phyloP scores from a whole-genome alignment of 208 protist genomes.

The Trypanosoma boissoni region DNA sequence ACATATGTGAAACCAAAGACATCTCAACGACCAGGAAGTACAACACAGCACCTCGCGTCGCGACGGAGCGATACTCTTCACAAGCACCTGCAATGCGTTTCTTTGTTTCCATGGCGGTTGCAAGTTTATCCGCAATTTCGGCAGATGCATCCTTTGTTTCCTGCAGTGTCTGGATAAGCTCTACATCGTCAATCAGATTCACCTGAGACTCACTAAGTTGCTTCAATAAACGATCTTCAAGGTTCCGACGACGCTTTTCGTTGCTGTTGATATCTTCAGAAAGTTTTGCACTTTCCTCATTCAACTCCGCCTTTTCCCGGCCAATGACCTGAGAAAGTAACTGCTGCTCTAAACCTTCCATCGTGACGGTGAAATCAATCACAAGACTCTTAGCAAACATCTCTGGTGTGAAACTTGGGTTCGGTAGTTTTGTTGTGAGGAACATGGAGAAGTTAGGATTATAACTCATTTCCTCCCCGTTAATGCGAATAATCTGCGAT shows the following conservation, averaged over 20 bases:
- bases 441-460: slow-evolving; percentile 95
- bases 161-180: slow-evolving; percentile 94
- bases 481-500: slow-evolving; percentile 89
- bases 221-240: slow-evolving; percentile 94
- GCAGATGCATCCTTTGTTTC: slow-evolving; percentile 97
- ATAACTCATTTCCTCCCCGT: slow-evolving; percentile 92
- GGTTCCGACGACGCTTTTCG: slow-evolving; percentile 92
- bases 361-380: slow-evolving; percentile 99
- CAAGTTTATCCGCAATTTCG: slow-evolving; percentile 96
- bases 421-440: slow-evolving; percentile 98
- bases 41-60: slow-evolving; percentile 95
- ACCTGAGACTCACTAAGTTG: slow-evolving; percentile 93
- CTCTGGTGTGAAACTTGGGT: slow-evolving; percentile 98
- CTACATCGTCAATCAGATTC: slow-evolving; percentile 93
- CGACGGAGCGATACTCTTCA: slow-evolving; percentile 97
- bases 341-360: slow-evolving; percentile 96
- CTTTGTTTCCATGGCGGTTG: slow-evolving; percentile 93
- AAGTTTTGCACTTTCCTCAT: slow-evolving; percentile 95
- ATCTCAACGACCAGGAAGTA: slow-evolving; percentile 99
- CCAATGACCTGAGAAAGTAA: slow-evolving; percentile 96
- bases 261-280: slow-evolving; percentile 96
- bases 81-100: slow-evolving; percentile 95
- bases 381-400: slow-evolving; percentile 97
- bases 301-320: slow-evolving; percentile 97
- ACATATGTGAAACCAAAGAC: slow-evolving; percentile 97